Evolutionary conservation across 2,329 filamentous ascomycete species (phyloP), one percentile per base, ranked within the genome.

Genomic region (Ophiosphaerella korrae): DNA sequence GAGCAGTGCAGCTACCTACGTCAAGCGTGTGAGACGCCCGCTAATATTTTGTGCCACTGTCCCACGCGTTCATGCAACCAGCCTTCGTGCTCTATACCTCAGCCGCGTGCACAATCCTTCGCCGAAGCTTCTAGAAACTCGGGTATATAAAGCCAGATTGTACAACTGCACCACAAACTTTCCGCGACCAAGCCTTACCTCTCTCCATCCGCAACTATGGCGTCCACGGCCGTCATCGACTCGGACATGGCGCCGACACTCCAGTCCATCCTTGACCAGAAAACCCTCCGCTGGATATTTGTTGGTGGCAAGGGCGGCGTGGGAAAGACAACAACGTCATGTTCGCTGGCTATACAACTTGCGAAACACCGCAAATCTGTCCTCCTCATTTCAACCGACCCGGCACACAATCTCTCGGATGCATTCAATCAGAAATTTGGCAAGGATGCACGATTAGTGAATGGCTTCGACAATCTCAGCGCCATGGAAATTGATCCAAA

Each of bases 401-500:
- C 94, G 45, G 94, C 94, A 45, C 94, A 99, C 83, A 99, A 99
- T 78, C 83, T 99, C 58, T 94, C 89, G 64, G 94, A 99, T 79
- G 94, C 94, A 54, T 99, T 99, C 77, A 91, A 90, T 63, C 93
- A 99, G 77, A 99, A 99, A 79, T 99, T 99, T 71, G 94, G 94
- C 80, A 99, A 99, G 82, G 94, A 99, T 77, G 94, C 94, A 46
- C 87, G 92, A 57, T 85, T 96, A 34, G 83, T 99, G 60, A 88
- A 96, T 64, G 94, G 94, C 63, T 97, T 96, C 71, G 85, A 88
- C 31, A 97, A 97, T 75, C 81, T 99, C 62, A 95, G 90, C 72
- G 94, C 94, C 57, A 99, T 99, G 94, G 94, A 99, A 78, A 97
- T 99, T 66, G 94, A 99, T 71, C 94, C 94, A 45, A 97, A 96